Conservation (phyloP, 106 monocot species). For the Dioscorea dumetorum region DNA sequence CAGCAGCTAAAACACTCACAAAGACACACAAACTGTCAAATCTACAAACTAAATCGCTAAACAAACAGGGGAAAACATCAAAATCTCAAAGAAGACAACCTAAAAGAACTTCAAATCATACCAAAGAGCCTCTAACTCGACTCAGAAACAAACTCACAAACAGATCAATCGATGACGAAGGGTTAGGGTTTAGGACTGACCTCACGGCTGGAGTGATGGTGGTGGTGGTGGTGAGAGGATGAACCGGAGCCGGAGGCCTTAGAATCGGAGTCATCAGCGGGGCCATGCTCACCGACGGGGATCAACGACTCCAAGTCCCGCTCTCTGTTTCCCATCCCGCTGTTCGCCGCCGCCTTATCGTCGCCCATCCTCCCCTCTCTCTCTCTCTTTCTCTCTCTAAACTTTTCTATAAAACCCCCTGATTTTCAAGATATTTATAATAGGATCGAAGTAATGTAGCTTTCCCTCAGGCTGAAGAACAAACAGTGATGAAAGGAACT, state of each 20-base stretch:
- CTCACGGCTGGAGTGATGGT: slow-evolving; percentile 38
- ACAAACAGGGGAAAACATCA: background rate
- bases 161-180: background rate
- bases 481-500: too few species aligned
- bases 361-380: slow-evolving; percentile 17
- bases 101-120: background rate
- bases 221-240: slow-evolving; percentile 13
- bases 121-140: too few species aligned
- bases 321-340: slow-evolving; percentile 16
- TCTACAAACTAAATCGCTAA: background rate
- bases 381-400: background rate
- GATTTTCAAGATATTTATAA: too few species aligned
- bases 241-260: slow-evolving; percentile 28
- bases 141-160: too few species aligned
- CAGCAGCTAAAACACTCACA: background rate
- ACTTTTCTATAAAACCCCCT: too few species aligned
- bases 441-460: too few species aligned
- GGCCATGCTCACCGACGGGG: slow-evolving; percentile 22
- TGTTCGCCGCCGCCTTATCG: slow-evolving; percentile 13
- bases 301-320: slow-evolving; percentile 58
- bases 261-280: slow-evolving; percentile 22
- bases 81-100: background rate
- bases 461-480: too few species aligned
- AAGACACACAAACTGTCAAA: background rate
- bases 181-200: slow-evolving; percentile 1